Percentiles rank a stretch among this genome's conserved stretches.
Evolutionary conservation across 805 yeast species (phyloP).

Genomic region (Saccharomycopsis fibuligera): DNA sequence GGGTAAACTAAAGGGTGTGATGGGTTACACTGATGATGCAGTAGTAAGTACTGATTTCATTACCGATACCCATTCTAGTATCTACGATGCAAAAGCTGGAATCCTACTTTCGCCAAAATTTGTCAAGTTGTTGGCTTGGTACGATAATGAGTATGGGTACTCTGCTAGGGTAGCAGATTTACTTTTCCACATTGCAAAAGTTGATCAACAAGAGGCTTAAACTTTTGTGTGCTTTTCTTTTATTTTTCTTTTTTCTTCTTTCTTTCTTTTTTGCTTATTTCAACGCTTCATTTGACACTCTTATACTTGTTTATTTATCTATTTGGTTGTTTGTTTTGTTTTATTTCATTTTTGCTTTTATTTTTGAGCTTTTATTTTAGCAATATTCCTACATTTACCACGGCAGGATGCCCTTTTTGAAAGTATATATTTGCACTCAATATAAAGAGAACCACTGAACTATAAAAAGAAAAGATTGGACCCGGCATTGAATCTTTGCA

Average conservation of each 20-base stretch:
- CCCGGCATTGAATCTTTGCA: too few relatives aligned
- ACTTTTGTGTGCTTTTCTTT: neutral
- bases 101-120: slow-evolving; percentile 63
- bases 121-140: slow-evolving; percentile 67
- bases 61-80: slow-evolving; percentile 54
- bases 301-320: too few relatives aligned
- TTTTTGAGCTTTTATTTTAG: too few relatives aligned
- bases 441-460: too few relatives aligned
- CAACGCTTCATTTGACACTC: neutral
- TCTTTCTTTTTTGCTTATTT: neutral
- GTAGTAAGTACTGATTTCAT: slow-evolving; percentile 68
- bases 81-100: slow-evolving; percentile 67
- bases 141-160: slow-evolving; percentile 73
- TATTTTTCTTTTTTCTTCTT: neutral
- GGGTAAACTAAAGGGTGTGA: slow-evolving; percentile 53
- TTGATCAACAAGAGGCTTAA: slow-evolving; percentile 3
- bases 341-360: too few relatives aligned
- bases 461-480: too few relatives aligned
- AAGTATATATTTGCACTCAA: too few relatives aligned
- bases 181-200: slow-evolving; percentile 53
- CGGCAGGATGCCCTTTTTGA: too few relatives aligned
- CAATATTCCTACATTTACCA: too few relatives aligned
- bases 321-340: too few relatives aligned
- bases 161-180: slow-evolving; percentile 71
- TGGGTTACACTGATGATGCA: slow-evolving; percentile 66